Evolutionary conservation across 495 filamentous ascomycete species (phyloP), one percentile per base, ranked within the genome.

Genomic region (Penicillium goetzii): DNA sequence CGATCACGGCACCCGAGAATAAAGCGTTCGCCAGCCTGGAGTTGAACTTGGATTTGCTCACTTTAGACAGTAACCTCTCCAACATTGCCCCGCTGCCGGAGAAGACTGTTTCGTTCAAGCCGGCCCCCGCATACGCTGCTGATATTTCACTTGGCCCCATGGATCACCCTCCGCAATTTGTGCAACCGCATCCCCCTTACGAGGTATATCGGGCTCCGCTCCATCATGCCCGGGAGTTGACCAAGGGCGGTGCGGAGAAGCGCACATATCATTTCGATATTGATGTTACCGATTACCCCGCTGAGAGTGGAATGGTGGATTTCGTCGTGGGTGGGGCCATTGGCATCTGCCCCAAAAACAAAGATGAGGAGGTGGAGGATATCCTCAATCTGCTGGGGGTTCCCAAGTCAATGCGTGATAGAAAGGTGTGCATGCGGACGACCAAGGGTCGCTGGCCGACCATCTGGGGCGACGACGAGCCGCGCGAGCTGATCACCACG

Each of bases 291-390:
- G 88, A 97, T 72, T 99, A 99, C 68, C 95, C 95, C 0, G 88
- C 87, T 28, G 92, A 94, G 76, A 83, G 83, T 58, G 88, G 91
- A 41, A 85, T 85, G 60, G 86, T 94, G 4, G 95, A 98, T 77
- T 99, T 99, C 78, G 92, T 96, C 65, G 95, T 99, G 19, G 95
- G 95, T 50, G 95, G 95, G 40, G 95, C 95, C 8, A 95, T 99
- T 72, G 95, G 95, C 26, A 86, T 99, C 34, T 90, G 89, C 64
- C 92, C 95, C 1, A 92, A 92, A 51, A 98, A 99, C 67, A 86
- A 92, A 45, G 78, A 83, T 14, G 80, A 86, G 14, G 81, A 89
- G 14, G 94, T 99, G 15, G 88, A 97, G 23, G 90, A 93, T 40
- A 80, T 97, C 33, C 83, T 99, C 68, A 86, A 97, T 66, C 78